phyloP scores from a whole-genome alignment of 805 yeast species.

The Schizosaccharomyces japonicus region DNA sequence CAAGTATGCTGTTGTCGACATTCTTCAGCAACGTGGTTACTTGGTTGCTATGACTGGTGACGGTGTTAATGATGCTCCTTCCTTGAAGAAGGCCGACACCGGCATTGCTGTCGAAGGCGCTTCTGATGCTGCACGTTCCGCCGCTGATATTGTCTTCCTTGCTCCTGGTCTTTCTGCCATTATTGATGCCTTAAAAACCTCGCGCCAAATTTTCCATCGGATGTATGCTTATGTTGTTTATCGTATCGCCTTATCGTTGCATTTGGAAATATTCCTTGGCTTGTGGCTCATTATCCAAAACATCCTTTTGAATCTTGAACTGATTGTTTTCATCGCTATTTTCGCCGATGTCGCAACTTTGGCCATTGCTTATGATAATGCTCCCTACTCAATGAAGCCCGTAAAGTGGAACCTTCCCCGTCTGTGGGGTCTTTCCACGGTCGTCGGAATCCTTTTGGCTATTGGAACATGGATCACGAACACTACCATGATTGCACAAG shows the following conservation, averaged over 20 bases:
- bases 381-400: constrained; percentile 80
- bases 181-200: constrained; percentile 52
- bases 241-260: constrained; percentile 89
- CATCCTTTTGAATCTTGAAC: constrained; percentile 62
- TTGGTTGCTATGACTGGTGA: constrained; percentile 51
- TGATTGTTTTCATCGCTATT: constrained; percentile 87
- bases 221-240: constrained; percentile 94
- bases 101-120: constrained; percentile 61
- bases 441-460: constrained; percentile 45
- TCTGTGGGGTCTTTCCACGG: constrained; percentile 61
- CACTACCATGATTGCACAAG: constrained; percentile 62
- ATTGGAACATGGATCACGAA: constrained; percentile 77
- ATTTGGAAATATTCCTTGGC: constrained; percentile 83
- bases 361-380: constrained; percentile 74
- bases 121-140: constrained; percentile 24
- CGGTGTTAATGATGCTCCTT: constrained; percentile 48
- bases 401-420: constrained; percentile 93
- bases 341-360: constrained; percentile 67
- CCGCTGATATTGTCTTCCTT: constrained; percentile 24
- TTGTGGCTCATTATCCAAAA: constrained; percentile 89
- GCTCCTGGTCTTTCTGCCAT: constrained; percentile 41
- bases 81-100: constrained; percentile 46
- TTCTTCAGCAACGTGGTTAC: constrained; percentile 38
- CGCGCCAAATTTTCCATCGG: constrained; percentile 95
- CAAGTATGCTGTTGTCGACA: constrained; percentile 43